Evolutionary conservation across 495 filamentous ascomycete genomes (phyloP), one percentile per base, ranked within the genome.

Genomic region (Bathelium albidoporum): DNA sequence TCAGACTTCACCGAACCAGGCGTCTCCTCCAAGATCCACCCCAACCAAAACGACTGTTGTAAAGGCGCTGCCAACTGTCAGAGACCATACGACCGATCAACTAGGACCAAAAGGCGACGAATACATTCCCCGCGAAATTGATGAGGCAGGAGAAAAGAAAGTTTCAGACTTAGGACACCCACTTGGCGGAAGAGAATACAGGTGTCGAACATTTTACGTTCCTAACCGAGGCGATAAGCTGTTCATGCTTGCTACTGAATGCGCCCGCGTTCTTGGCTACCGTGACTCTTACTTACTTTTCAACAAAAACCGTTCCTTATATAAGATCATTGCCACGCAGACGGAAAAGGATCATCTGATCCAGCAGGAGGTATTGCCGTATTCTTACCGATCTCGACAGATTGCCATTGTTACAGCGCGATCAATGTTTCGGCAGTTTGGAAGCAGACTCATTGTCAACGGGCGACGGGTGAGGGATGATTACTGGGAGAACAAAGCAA

Each of bases 341-440:
- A 77, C 86, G 4, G 94, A 99, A 75, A 99, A 97, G 77, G 94
- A 97, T 70, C 91, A 97, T 73, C 78, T 99, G 7, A 97, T 99
- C 39, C 80, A 86, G 62, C 91, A 97, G 75, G 94, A 97, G 70
- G 91, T 97, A 60, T 77, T 99, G 32, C 95, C 95, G 0, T 99
- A 97, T 75, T 97, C 94, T 26, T 99, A 99, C 70, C 85, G 95
- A 24, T 99, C 94, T 7, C 87, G 94, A 44, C 94, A 99, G 75
- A 99, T 97, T 64, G 95, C 94, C 29, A 97, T 99, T 63, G 94
- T 99, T 32, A 97, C 94, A 2, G 94, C 94, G n/a, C 86, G 89
- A 65, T 97, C 94, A 55, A 99, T 99, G 94, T 99, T 97, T 73
- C 87, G 94, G 20, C 94, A 99, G 74, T 99, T 99, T 72, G 94